Percentiles rank a stretch among this genome's conserved stretches.
phyloP scores from a whole-genome alignment of 2,329 filamentous ascomycete genomes.

The Didymella segeticola region DNA sequence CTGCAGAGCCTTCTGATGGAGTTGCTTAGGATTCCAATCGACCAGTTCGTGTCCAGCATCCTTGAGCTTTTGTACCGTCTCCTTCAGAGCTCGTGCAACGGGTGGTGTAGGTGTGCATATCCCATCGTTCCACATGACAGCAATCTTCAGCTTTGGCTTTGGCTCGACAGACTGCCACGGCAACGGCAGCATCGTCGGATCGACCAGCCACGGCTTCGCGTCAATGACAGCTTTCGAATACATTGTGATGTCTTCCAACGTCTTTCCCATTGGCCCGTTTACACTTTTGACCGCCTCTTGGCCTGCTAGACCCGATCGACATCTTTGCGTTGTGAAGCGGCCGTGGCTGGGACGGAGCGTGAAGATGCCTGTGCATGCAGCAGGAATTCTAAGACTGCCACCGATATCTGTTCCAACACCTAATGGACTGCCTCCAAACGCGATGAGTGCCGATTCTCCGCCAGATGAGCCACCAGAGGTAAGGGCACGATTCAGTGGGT shows the following conservation, averaged over 20 bases:
- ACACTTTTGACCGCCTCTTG: slow-evolving; percentile 70
- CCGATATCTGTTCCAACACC: slow-evolving; percentile 71
- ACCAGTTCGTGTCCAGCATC: slow-evolving; percentile 62
- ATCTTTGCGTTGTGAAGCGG: slow-evolving; percentile 64
- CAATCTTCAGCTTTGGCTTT: slow-evolving; percentile 63
- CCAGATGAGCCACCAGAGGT: slow-evolving; percentile 72
- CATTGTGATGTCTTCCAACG: slow-evolving; percentile 59
- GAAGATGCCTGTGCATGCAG: slow-evolving; percentile 65
- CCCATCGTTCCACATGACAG: slow-evolving; percentile 60
- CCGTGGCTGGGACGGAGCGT: slow-evolving; percentile 64
- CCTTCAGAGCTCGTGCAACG: slow-evolving; percentile 61
- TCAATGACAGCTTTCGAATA: slow-evolving; percentile 52
- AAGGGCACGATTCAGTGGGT: slow-evolving; percentile 65
- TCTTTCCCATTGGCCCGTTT: slow-evolving; percentile 67
- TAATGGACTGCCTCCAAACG: slow-evolving; percentile 64
- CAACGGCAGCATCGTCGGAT: slow-evolving; percentile 61
- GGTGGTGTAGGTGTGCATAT: slow-evolving; percentile 61
- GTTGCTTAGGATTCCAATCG: slow-evolving; percentile 61
- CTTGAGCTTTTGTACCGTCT: slow-evolving; percentile 61
- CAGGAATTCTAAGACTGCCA: slow-evolving; percentile 63
- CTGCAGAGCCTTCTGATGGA: slow-evolving; percentile 59
- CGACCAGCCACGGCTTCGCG: slow-evolving; percentile 59
- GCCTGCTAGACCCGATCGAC: slow-evolving; percentile 65
- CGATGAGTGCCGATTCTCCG: slow-evolving; percentile 70
- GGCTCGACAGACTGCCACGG: slow-evolving; percentile 58